Conservation (phyloP, 306 rosid genomes). For the Glycine soja region DNA sequence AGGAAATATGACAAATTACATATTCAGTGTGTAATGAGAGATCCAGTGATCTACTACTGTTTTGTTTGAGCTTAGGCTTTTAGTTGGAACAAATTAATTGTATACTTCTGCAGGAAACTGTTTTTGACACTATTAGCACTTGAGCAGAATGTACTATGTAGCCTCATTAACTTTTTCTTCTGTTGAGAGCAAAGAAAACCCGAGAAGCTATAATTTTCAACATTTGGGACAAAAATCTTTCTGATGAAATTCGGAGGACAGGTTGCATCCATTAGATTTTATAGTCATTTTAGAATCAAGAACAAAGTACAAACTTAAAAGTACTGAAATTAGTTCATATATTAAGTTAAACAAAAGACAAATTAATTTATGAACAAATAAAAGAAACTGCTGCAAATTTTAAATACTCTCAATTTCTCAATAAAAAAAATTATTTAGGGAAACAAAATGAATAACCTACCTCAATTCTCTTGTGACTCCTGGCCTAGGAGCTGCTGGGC, state of each 20-base stretch:
- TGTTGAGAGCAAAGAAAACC: constrained; percentile 26
- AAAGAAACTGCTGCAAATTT: neutral
- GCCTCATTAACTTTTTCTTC: neutral
- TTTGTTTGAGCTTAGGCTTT: too few relatives aligned
- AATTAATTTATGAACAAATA: constrained; percentile 25
- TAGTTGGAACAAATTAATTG: neutral
- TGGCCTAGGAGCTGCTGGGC: constrained; percentile 97
- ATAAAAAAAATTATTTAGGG: constrained; percentile 12
- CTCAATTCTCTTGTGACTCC: constrained; percentile 89
- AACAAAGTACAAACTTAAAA: constrained; percentile 14
- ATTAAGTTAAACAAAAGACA: constrained; percentile 17
- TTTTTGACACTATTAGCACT: constrained; percentile 19
- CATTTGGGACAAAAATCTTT: neutral
- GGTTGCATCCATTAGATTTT: constrained; percentile 21
- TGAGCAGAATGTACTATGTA: neutral
- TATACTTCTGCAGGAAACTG: constrained; percentile 23
- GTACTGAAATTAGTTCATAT: constrained; percentile 1
- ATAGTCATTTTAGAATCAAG: neutral
- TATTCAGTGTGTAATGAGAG: neutral
- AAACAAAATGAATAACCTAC: constrained; percentile 53
- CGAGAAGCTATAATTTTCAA: constrained; percentile 1
- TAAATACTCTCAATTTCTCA: constrained; percentile 17
- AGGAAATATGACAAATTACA: constrained; percentile 21
- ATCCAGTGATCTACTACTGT: neutral
- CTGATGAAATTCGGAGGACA: neutral